phyloP scores from a whole-genome alignment of 2,329 filamentous ascomycete genomes.

The Monosporascus cannonballus region DNA sequence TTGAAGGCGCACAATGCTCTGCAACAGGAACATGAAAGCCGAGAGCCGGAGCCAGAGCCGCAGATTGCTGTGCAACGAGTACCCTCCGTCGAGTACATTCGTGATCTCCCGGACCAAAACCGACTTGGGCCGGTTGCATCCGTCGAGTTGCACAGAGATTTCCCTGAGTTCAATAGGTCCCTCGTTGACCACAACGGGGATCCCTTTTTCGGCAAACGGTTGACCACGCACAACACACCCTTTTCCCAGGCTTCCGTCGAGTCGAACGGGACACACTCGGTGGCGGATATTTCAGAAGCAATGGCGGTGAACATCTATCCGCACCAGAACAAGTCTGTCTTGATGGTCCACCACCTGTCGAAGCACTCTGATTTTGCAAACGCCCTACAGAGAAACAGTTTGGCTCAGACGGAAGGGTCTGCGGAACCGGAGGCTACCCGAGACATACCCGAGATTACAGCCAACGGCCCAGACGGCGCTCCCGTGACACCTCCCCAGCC shows the following conservation, averaged over 20 bases:
- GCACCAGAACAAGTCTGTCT: conserved; percentile 58
- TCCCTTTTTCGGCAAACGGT: conserved; percentile 44
- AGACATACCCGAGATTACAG: conserved; percentile 31
- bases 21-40: conserved; percentile 10
- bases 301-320: conserved; percentile 55
- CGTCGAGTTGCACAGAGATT: conserved; percentile 30
- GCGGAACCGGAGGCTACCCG: conserved; percentile 7
- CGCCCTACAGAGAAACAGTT: conserved; percentile 21
- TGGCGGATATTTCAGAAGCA: conserved; percentile 56
- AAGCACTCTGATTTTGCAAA: conserved; percentile 43
- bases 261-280: conserved; percentile 51
- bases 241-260: conserved; percentile 58
- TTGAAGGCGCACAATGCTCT: conserved; percentile 47
- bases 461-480: conserved; percentile 32
- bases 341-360: conserved; percentile 52
- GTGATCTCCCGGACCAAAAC: conserved; percentile 19
- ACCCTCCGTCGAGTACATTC: conserved; percentile 21
- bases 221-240: conserved; percentile 53
- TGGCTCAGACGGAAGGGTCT: conserved; percentile 9
- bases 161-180: conserved; percentile 24
- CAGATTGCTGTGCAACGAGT: conserved; percentile 23
- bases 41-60: conserved; percentile 8
- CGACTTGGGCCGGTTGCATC: conserved; percentile 24
- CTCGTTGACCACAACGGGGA: conserved; percentile 48
- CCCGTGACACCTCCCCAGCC: conserved; percentile 49